Percentiles rank a stretch among this genome's conserved stretches.
Conservation (phyloP, 73 alveolate genomes). For the Paramecium biaurelia region DNA sequence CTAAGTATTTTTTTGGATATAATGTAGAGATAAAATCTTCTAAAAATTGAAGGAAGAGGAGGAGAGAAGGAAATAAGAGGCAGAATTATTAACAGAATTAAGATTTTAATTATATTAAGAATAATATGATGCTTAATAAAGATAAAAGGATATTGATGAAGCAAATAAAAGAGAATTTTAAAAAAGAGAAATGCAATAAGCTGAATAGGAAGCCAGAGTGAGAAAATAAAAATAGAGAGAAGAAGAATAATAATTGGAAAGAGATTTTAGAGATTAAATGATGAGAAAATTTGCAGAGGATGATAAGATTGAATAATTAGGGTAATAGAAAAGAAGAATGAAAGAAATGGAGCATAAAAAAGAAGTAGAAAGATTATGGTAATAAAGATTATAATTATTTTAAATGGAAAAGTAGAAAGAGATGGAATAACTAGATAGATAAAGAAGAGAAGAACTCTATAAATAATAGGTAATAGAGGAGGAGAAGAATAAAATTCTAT, state of each 20-base stretch:
- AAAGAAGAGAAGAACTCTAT: conserved; percentile 36
- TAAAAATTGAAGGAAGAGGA: conserved; percentile 63
- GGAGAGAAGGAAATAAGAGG: conserved; percentile 61
- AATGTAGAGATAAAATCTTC: conserved; percentile 38
- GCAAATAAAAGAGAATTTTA: conserved; percentile 62
- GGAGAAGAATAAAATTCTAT: conserved; percentile 51
- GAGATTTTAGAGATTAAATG: conserved; percentile 63
- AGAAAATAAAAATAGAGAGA: conserved; percentile 54
- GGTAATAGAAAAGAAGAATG: conserved; percentile 59
- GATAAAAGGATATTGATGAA: conserved; percentile 62
- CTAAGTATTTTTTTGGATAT: not conserved
- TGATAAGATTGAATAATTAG: conserved; percentile 59
- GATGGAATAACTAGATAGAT: conserved; percentile 46
- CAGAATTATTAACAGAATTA: conserved; percentile 46
- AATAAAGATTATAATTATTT: conserved; percentile 47
- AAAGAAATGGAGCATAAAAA: conserved; percentile 62
- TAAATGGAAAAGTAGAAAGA: conserved; percentile 52
- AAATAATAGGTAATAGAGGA: conserved; percentile 44
- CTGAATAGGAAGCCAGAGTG: conserved; percentile 52
- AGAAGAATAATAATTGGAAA: conserved; percentile 58
- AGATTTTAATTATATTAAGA: conserved; percentile 56
- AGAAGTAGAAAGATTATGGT: conserved; percentile 65
- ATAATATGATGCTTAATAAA: conserved; percentile 60
- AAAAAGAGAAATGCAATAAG: conserved; percentile 60
- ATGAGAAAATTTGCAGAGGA: conserved; percentile 61